These are phyloP conservation scores for Suillus fuscotomentosus DNA, from an alignment of 768 basidiomycete species.

Conservation along the genomic window DNA sequence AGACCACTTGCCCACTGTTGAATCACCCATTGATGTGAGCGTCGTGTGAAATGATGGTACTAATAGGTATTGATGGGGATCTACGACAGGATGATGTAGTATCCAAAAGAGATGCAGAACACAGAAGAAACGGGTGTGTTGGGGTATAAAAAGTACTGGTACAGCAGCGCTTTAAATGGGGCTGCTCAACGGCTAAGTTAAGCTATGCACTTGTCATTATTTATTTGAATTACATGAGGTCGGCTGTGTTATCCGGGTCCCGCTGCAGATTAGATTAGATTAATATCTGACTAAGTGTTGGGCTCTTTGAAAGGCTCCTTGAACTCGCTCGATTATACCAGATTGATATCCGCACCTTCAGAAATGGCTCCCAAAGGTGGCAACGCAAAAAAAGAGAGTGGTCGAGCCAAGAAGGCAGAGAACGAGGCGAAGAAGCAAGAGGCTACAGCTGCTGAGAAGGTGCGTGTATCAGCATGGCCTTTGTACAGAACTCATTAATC, in stretches of 20 bases:
- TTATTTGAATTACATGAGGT: constrained; percentile 6
- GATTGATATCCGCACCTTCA: background rate
- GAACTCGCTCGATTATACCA: background rate
- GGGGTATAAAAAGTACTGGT: background rate
- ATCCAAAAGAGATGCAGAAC: background rate
- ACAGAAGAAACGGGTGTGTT: background rate
- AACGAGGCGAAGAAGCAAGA: constrained; percentile 82
- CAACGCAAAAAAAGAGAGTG: constrained; percentile 91
- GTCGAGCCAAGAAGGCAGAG: constrained; percentile 88
- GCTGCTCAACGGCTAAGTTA: background rate
- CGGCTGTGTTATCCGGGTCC: constrained; percentile 18
- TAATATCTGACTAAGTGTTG: constrained; percentile 10
- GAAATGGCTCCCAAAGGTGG: constrained; percentile 83
- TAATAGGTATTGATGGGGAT: background rate
- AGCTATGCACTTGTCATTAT: background rate
- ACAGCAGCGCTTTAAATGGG: background rate
- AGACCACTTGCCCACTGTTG: constrained; percentile 33
- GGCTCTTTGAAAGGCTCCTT: background rate
- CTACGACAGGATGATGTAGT: background rate
- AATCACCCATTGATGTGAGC: constrained; percentile 25
- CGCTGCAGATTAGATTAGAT: constrained; percentile 20
- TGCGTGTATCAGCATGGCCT: constrained; percentile 22
- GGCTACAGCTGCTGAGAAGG: constrained; percentile 59
- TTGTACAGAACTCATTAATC: constrained; percentile 5
- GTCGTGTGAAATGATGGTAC: background rate